A percentile compares a stretch with the other conserved stretches of the same genome.
These are phyloP conservation scores for Quercus tomentella DNA, from an alignment of 331 rosid species.

Conservation along the genomic window DNA sequence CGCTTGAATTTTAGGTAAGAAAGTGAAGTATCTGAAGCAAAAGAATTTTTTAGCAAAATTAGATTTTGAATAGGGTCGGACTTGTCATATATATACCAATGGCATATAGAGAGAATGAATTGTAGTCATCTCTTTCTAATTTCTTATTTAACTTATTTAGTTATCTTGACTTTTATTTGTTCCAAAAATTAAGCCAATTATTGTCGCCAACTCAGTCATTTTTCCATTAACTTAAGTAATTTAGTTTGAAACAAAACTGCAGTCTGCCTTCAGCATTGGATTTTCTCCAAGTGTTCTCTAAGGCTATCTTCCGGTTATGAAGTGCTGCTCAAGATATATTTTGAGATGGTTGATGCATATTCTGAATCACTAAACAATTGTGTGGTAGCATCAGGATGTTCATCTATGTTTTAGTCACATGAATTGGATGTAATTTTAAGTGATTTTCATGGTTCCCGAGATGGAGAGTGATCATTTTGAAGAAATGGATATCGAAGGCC, in stretches of 20 bases:
- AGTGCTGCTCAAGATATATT: not conserved
- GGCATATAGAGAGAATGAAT: not conserved
- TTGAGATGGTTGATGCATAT: conserved; percentile 5
- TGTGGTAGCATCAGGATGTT: conserved; percentile 15
- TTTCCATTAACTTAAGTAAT: not conserved
- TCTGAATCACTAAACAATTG: conserved; percentile 8
- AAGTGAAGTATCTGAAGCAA: not conserved
- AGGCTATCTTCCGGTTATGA: not conserved
- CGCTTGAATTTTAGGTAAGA: not conserved
- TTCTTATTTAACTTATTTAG: not conserved
- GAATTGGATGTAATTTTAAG: conserved; percentile 38
- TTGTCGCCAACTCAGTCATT: not conserved
- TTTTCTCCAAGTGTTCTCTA: not conserved
- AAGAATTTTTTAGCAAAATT: not conserved
- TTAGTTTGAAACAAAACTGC: conserved; percentile 16
- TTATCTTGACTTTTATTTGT: not conserved
- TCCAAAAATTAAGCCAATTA: not conserved
- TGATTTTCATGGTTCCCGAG: conserved; percentile 68
- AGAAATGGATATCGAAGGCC: conserved; percentile 78
- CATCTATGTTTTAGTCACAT: conserved; percentile 7
- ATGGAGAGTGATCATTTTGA: conserved; percentile 76
- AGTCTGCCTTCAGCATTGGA: conserved; percentile 4
- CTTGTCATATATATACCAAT: not conserved
- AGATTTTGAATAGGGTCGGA: not conserved
- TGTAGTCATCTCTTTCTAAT: not conserved